Evolutionary conservation across 371 early-diverging fungal genomes (phyloP), one percentile per base, ranked within the genome.

Genomic region (Saksenaea vasiformis): DNA sequence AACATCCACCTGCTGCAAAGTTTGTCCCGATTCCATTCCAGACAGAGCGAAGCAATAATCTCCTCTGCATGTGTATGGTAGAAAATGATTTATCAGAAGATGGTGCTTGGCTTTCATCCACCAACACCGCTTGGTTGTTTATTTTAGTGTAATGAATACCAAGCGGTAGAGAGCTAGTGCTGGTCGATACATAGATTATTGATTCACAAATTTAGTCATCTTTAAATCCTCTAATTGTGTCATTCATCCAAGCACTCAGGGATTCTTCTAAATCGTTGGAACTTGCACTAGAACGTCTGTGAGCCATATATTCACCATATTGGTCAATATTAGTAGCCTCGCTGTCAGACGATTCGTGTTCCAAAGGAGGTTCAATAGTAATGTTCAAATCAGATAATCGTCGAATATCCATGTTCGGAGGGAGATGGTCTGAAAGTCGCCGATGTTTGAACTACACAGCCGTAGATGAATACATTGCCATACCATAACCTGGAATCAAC

Each of bases 301-400:
- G 51, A 22, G 51, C 10, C 9, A 22, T 17, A 22, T 47, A 47
- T 47, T 47, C 51, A 5, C 19, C 22, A 22, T 47, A 47, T 11
- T 9, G 10, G 11, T 47, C 51, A 22, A 22, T 17, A 11, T 47
- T 17, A 9, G 51, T 47, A 10, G 51, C 51, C 22, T 47, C 51
- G 51, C 51, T 47, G 9, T 47, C 51, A 3, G 51, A 47, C 11
- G 51, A 51, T 55, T 68, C 64, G 47, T 67, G 34, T 41, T 70
- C 65, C 54, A 70, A 37, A 2, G 72, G 69, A 37, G 73, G 71
- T 13, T 78, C 76, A 43, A 78, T 67, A 1, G 73, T 76, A 28
- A 81, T 78, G 26, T 81, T 78, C 14, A 81, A 66, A 37, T 81
- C 81, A 11, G 81, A 81, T 19, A 81, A 56, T 31, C 78, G 66